These are phyloP conservation scores for Lyophyllum semitale DNA, from an alignment of 768 basidiomycete species.

Conservation along the genomic window DNA sequence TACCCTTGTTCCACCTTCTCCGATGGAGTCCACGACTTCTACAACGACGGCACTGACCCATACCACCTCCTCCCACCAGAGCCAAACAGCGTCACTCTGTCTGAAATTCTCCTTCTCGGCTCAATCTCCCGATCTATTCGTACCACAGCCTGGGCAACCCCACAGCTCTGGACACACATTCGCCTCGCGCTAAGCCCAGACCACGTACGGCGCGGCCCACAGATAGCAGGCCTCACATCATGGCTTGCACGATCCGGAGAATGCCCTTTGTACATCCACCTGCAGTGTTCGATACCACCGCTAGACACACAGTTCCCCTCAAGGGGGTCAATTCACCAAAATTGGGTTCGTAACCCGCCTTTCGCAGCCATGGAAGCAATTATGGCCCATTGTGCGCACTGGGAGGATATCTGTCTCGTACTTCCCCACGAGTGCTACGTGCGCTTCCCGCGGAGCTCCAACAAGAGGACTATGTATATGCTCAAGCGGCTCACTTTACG, in stretches of 20 bases:
- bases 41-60: not conserved
- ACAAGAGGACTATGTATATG: not conserved
- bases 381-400: not conserved
- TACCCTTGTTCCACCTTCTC: not conserved
- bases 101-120: conserved; percentile 7
- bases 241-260: conserved; percentile 10
- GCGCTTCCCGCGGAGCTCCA: not conserved
- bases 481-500: conserved; percentile 6
- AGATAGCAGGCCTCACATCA: conserved; percentile 1
- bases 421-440: conserved; percentile 3
- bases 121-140: conserved; percentile 8
- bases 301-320: too few species aligned
- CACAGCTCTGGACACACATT: conserved; percentile 12
- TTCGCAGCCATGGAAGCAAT: conserved; percentile 6
- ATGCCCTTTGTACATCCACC: conserved; percentile 5
- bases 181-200: not conserved
- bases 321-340: not conserved
- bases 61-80: not conserved
- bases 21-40: not conserved
- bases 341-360: not conserved
- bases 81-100: not conserved
- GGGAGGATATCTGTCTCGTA: conserved; percentile 10
- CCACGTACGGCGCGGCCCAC: not conserved
- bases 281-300: too few species aligned
- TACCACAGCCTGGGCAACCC: conserved; percentile 5